phyloP scores from a whole-genome alignment of 2,329 filamentous ascomycete species.

The Diaporthe humulicola region DNA sequence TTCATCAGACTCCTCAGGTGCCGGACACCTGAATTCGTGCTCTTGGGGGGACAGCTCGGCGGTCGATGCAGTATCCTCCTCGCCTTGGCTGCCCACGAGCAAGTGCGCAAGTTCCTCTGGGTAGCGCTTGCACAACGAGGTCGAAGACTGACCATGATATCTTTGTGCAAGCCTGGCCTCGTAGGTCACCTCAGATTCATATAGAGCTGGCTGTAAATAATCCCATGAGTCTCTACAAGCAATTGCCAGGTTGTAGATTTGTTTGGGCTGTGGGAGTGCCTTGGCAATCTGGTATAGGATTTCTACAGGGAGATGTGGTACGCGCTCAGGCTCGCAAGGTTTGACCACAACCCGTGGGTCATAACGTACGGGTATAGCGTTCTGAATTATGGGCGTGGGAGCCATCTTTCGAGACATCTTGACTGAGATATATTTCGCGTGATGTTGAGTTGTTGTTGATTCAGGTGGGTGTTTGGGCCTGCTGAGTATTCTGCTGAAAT shows the following conservation, averaged over 20 bases:
- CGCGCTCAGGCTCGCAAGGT: neutral
- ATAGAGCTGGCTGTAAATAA: neutral
- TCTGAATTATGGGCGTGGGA: neutral
- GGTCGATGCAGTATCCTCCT: neutral
- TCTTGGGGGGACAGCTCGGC: too few species aligned
- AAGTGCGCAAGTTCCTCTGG: fast-evolving
- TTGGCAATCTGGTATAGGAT: neutral
- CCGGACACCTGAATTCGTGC: too few species aligned
- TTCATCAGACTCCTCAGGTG: neutral
- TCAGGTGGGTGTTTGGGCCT: neutral
- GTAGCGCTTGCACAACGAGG: neutral
- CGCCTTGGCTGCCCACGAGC: fast-evolving
- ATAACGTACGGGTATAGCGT: neutral
- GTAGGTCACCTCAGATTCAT: neutral
- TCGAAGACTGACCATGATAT: neutral
- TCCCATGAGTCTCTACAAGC: neutral
- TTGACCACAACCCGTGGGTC: neutral
- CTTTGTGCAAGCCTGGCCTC: neutral
- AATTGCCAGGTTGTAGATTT: neutral
- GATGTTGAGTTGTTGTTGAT: neutral
- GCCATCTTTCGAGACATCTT: neutral
- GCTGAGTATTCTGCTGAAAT: neutral
- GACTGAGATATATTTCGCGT: neutral
- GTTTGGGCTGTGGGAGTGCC: neutral
- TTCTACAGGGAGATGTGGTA: neutral